A percentile compares a stretch with the other conserved stretches of the same genome.
Evolutionary conservation across 2,329 filamentous ascomycete genomes (phyloP).

Genomic region (Alternaria consortialis): DNA sequence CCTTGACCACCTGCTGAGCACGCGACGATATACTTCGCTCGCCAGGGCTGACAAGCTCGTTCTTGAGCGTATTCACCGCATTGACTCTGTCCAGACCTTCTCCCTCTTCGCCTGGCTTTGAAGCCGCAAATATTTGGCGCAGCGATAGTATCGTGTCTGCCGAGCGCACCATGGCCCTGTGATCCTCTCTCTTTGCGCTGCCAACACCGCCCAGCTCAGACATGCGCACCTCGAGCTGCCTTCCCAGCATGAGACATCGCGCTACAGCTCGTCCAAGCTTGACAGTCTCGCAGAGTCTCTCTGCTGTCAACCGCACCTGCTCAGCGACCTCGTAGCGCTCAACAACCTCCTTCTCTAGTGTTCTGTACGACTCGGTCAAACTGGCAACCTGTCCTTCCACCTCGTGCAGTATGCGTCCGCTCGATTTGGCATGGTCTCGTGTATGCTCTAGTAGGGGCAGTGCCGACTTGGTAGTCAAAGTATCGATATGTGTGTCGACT

Average conservation of each 20-base stretch:
- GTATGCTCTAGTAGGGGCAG: conserved; percentile 82
- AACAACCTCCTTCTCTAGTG: conserved; percentile 86
- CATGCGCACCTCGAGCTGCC: conserved; percentile 88
- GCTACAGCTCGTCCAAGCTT: conserved; percentile 78
- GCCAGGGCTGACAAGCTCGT: conserved; percentile 72
- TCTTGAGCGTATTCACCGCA: conserved; percentile 74
- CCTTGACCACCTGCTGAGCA: conserved; percentile 80
- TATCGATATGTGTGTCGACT: conserved; percentile 94
- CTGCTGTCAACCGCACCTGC: conserved; percentile 78
- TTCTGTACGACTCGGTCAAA: conserved; percentile 83
- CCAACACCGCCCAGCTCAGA: conserved; percentile 68
- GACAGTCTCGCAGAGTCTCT: conserved; percentile 81
- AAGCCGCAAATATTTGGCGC: conserved; percentile 74
- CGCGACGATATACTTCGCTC: conserved; percentile 77
- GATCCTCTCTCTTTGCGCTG: conserved; percentile 70
- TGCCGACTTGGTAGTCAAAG: conserved; percentile 83
- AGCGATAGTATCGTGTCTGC: conserved; percentile 80
- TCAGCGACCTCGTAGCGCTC: conserved; percentile 87
- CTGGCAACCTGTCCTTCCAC: conserved; percentile 82
- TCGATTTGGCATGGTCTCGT: conserved; percentile 75
- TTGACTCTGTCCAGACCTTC: conserved; percentile 78
- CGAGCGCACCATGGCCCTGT: conserved; percentile 81
- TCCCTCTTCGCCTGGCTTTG: conserved; percentile 76
- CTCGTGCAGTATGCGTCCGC: conserved; percentile 74
- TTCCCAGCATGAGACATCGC: conserved; percentile 80